These are phyloP conservation scores for Trametes punicea DNA, from an alignment of 768 basidiomycete genomes.

Conservation along the genomic window DNA sequence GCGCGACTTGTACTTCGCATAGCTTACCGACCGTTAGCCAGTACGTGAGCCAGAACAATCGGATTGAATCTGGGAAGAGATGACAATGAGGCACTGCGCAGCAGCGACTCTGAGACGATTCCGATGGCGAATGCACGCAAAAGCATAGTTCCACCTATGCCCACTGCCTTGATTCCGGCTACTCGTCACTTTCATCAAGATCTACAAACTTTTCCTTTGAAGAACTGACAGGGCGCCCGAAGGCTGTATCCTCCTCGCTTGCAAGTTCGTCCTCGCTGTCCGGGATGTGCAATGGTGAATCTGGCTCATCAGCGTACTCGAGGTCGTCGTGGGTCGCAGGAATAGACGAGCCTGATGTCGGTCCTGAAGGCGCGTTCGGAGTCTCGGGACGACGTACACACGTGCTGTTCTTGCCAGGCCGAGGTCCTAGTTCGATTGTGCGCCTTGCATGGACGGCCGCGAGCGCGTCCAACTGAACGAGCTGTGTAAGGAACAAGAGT, in stretches of 20 bases:
- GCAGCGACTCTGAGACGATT: too few relatives aligned
- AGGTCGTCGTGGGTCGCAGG: slow-evolving; percentile 8
- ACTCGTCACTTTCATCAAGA: slow-evolving; percentile 27
- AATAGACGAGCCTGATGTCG: slow-evolving; percentile 2
- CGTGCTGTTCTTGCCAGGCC: slow-evolving; percentile 49
- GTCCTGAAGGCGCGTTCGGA: slow-evolving; percentile 34
- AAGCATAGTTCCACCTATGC: too few relatives aligned
- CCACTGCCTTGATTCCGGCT: too few relatives aligned
- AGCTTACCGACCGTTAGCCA: too few relatives aligned
- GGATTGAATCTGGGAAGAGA: too few relatives aligned
- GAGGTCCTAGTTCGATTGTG: slow-evolving; percentile 56
- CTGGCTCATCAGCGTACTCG: slow-evolving; percentile 5
- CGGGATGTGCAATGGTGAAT: slow-evolving; percentile 17
- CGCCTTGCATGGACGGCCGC: slow-evolving; percentile 50
- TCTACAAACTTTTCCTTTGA: slow-evolving; percentile 20
- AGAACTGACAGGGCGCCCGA: slow-evolving; percentile 10
- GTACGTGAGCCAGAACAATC: too few relatives aligned
- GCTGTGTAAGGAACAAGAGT: not conserved
- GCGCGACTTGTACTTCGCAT: too few relatives aligned
- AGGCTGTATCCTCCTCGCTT: slow-evolving; percentile 10
- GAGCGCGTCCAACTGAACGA: slow-evolving; percentile 50
- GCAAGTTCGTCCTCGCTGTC: slow-evolving; percentile 32
- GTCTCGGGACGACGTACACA: slow-evolving; percentile 57
- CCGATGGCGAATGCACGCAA: too few relatives aligned
- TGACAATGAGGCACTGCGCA: too few relatives aligned